These are phyloP conservation scores for Nakazawaea ishiwadae DNA, from an alignment of 805 yeast species.

Conservation along the genomic window DNA sequence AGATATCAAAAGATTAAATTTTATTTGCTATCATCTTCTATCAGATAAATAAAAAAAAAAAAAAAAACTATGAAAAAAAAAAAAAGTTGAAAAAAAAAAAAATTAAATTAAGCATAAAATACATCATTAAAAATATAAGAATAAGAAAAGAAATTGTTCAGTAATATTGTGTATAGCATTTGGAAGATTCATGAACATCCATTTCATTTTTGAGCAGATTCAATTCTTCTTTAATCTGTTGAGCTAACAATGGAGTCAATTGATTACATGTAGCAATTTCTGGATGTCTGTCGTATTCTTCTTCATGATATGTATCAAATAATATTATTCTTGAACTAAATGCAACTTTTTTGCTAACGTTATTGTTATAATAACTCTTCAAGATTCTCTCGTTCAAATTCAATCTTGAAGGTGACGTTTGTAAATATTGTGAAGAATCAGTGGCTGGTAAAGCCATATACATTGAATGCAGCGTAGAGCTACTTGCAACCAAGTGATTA, in stretches of 20 bases:
- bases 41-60: too few relatives aligned
- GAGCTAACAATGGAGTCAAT: slow-evolving; percentile 82
- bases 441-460: slow-evolving; percentile 28
- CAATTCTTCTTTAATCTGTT: slow-evolving; percentile 79
- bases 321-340: slow-evolving; percentile 81
- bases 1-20: too few relatives aligned
- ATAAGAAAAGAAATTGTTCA: slow-evolving; percentile 31
- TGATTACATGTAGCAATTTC: slow-evolving; percentile 91
- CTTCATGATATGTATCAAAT: slow-evolving; percentile 77
- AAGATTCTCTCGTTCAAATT: slow-evolving; percentile 2
- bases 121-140: neutral
- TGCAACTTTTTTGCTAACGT: slow-evolving; percentile 31
- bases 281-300: slow-evolving; percentile 89
- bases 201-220: slow-evolving; percentile 74
- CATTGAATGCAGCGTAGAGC: slow-evolving; percentile 21
- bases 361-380: neutral
- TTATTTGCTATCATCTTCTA: too few relatives aligned
- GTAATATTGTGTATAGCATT: slow-evolving; percentile 80
- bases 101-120: neutral
- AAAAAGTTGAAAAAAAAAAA: neutral
- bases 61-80: too few relatives aligned
- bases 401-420: slow-evolving; percentile 11
- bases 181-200: slow-evolving; percentile 78
- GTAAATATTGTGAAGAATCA: slow-evolving; percentile 17
- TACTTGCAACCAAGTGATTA: slow-evolving; percentile 27